Base-by-base conservation (phyloP, 2,329 filamentous ascomycete species). In the Diplodia seriata region DNA sequence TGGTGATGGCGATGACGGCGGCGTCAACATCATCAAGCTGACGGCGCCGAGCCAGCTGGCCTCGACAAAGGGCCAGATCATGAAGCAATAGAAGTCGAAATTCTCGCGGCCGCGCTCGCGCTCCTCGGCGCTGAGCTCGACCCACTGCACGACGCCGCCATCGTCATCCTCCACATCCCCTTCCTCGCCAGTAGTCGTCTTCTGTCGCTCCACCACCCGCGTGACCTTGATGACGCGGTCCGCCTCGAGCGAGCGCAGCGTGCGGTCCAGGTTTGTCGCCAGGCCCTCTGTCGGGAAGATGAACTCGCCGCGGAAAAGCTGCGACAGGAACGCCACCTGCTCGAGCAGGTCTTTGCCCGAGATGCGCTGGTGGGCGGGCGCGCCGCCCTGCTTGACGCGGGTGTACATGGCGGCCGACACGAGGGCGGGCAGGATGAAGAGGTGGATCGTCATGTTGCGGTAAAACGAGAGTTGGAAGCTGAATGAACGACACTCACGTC, bases 41-140 rank as follows among this genome's bases (percentile, higher is more conserved):
- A 98, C 90, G 0, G 93, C 91, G 12, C 93, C 94, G 1, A 99
- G 86, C 95, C 95, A 99, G 64, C 87, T 90, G 0, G 94, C 91
- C 79, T 99, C 95, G 72, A 98, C 94, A 73, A 99, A 99, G 0
- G 95, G 95, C 95, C 95, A 99, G 70, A 99, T 93, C 23, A 99
- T 82, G 84, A 98, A 99, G 81, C 94, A 98, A 81, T 98, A 36
- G 79, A 99, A 99, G 76, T 99, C 95, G 74, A 91, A 99, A 74
- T 97, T 98, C 79, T 99, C 95, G 47, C 94, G 85, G 1, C 95
- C 95, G 7, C 86, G 89, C 36, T 86, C 84, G 20, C 94, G 86
- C 78, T 99, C 95, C 3, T 86, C 81, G 6, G 91, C 87, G 20
- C 91, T 90, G 8, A 99, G 83, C 4, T 93, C 92, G 47, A 97